Percentiles rank a stretch among this genome's conserved stretches.
phyloP scores from a whole-genome alignment of 1,284 basidiomycete species.

The Porogramme epimiltina region DNA sequence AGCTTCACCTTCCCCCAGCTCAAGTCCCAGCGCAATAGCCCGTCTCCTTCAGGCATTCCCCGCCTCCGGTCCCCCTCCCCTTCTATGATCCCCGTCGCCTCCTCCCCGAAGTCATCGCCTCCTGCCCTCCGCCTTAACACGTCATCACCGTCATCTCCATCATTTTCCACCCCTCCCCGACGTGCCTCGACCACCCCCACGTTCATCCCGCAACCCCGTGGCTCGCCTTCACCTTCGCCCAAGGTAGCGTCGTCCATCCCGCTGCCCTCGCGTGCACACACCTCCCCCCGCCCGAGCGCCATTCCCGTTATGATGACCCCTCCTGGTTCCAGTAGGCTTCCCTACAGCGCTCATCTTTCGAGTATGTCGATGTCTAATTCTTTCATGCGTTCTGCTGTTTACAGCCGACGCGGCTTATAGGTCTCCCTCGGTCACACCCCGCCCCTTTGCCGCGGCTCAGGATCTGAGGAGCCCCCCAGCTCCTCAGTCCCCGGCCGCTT shows the following conservation, averaged over 20 bases:
- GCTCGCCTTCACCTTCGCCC: slow-evolving; percentile 25
- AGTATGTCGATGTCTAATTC: slow-evolving; percentile 32
- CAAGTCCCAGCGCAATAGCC: slow-evolving; percentile 19
- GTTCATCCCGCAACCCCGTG: slow-evolving; percentile 51
- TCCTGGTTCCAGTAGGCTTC: slow-evolving; percentile 28
- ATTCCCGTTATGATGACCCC: slow-evolving; percentile 33
- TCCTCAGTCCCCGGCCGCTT: slow-evolving; percentile 9
- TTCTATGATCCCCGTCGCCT: slow-evolving; percentile 23
- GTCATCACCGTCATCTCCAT: slow-evolving; percentile 31
- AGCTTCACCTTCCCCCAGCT: slow-evolving; percentile 27
- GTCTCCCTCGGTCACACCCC: slow-evolving; percentile 21
- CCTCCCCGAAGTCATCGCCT: slow-evolving; percentile 25
- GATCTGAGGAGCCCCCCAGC: slow-evolving; percentile 19
- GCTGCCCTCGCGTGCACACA: slow-evolving; percentile 41
- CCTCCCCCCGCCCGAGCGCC: slow-evolving; percentile 25
- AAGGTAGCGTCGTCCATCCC: slow-evolving; percentile 52
- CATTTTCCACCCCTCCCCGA: slow-evolving; percentile 49
- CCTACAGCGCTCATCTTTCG: slow-evolving; percentile 25
- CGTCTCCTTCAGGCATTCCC: slow-evolving; percentile 56
- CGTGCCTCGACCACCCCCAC: slow-evolving; percentile 45
- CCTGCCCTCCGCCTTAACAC: slow-evolving; percentile 22
- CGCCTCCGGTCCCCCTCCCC: slow-evolving; percentile 41
- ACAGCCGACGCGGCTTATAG: slow-evolving; percentile 20
- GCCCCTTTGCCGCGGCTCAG: slow-evolving; percentile 23
- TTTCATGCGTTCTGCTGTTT: slow-evolving; percentile 15